These are phyloP conservation scores for Pseudodiploospora longispora DNA, from an alignment of 2,329 filamentous ascomycete genomes.

Conservation along the genomic window DNA sequence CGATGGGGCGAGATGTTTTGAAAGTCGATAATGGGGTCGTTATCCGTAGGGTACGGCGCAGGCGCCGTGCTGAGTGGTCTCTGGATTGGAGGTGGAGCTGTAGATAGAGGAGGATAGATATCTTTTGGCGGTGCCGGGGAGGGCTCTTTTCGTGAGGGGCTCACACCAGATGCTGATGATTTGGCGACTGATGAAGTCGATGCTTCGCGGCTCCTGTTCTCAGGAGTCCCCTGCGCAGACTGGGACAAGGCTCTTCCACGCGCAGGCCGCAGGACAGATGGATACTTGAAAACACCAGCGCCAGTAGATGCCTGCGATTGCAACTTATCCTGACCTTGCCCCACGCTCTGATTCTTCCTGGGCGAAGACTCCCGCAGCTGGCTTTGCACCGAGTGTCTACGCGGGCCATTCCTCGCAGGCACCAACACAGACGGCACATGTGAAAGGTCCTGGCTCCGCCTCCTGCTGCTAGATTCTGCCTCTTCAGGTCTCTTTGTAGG, in stretches of 20 bases:
- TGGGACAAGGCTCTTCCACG: conserved; percentile 4
- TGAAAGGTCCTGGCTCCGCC: background rate
- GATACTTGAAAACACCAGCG: conserved; percentile 7
- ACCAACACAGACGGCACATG: conserved; percentile 8
- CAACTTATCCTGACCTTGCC: no score
- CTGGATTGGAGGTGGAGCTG: no score
- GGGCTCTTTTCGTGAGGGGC: no score
- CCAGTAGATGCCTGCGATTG: no score
- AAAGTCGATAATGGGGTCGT: background rate
- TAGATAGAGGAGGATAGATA: no score
- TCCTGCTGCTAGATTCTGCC: background rate
- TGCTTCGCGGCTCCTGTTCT: background rate
- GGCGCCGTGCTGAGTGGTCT: background rate
- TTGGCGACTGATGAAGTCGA: background rate
- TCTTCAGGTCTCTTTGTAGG: background rate
- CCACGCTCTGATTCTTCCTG: no score
- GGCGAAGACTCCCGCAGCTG: no score
- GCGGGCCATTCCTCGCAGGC: conserved; percentile 4
- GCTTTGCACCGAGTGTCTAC: background rate
- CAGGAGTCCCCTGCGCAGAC: conserved; percentile 2
- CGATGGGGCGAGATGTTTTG: no score
- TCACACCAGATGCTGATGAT: background rate
- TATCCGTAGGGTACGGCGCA: conserved; percentile 5
- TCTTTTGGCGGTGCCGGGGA: no score
- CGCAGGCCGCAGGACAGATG: conserved; percentile 12